These are phyloP conservation scores for Lentinula raphanica DNA, from an alignment of 768 basidiomycete species.

Conservation along the genomic window DNA sequence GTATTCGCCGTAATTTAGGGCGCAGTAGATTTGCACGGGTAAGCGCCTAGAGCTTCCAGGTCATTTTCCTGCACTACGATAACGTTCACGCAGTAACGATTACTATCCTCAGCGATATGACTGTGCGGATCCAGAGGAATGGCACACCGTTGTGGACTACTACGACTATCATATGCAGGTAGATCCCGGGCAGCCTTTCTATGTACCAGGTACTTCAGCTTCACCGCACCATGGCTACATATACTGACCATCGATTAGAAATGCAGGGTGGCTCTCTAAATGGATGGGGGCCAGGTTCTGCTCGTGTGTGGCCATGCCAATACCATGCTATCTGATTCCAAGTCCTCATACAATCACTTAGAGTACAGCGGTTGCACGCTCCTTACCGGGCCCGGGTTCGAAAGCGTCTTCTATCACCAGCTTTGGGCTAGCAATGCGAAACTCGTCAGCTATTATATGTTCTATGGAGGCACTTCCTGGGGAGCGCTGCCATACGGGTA, in stretches of 20 bases:
- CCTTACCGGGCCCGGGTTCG: conserved; percentile 69
- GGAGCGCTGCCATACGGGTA: conserved; percentile 75
- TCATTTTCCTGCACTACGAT: conserved; percentile 12
- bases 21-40: conserved; percentile 75
- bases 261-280: conserved; percentile 78
- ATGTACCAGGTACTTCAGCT: conserved; percentile 56
- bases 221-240: too few species aligned
- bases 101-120: conserved; percentile 82
- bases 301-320: conserved; percentile 34
- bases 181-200: conserved; percentile 56
- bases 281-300: conserved; percentile 73
- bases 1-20: too few species aligned
- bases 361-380: conserved; percentile 51
- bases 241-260: too few species aligned
- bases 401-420: conserved; percentile 74
- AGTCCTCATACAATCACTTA: conserved; percentile 1
- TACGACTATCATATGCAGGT: conserved; percentile 53
- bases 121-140: conserved; percentile 64
- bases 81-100: conserved; percentile 59
- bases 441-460: conserved; percentile 80
- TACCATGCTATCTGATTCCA: background rate
- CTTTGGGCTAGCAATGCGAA: conserved; percentile 82
- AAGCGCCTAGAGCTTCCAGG: conserved; percentile 3
- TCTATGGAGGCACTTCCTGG: conserved; percentile 70
- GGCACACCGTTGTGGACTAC: conserved; percentile 61